phyloP scores from a whole-genome alignment of 169 alveolate species.

The Cryptosporidium muris region DNA sequence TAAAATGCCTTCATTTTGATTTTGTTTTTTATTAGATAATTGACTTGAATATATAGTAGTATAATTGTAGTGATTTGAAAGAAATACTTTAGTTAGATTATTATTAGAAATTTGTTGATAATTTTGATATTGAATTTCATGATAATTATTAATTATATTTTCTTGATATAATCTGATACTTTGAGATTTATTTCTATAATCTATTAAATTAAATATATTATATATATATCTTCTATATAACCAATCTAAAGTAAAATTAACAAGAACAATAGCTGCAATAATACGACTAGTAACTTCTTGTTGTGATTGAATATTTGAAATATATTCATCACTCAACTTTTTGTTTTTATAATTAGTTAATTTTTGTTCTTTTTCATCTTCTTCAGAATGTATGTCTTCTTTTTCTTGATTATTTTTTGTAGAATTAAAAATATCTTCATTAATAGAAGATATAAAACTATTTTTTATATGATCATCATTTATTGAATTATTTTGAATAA shows the following conservation, averaged over 20 bases:
- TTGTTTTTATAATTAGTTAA: conserved; percentile 11
- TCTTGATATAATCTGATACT: background rate
- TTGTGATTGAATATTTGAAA: conserved; percentile 12
- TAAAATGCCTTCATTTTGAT: no score
- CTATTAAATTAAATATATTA: conserved; percentile 1
- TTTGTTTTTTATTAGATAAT: no score
- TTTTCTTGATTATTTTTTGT: background rate
- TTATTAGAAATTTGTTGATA: background rate
- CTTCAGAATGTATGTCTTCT: background rate
- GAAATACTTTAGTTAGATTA: background rate
- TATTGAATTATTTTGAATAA: conserved; percentile 34
- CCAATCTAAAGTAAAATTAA: conserved; percentile 49
- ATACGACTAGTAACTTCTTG: conserved; percentile 33
- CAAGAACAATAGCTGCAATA: conserved; percentile 14
- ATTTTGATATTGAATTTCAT: background rate
- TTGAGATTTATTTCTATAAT: background rate
- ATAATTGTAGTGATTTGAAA: no score
- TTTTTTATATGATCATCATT: background rate
- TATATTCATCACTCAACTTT: conserved; percentile 15
- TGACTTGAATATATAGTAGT: no score
- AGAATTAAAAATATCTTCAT: background rate
- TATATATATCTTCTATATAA: conserved; percentile 1
- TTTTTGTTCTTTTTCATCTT: background rate
- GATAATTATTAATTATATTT: background rate
- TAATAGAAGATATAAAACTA: background rate